phyloP scores from a whole-genome alignment of 768 basidiomycete species.

The Xerocomellus amylosporus region DNA sequence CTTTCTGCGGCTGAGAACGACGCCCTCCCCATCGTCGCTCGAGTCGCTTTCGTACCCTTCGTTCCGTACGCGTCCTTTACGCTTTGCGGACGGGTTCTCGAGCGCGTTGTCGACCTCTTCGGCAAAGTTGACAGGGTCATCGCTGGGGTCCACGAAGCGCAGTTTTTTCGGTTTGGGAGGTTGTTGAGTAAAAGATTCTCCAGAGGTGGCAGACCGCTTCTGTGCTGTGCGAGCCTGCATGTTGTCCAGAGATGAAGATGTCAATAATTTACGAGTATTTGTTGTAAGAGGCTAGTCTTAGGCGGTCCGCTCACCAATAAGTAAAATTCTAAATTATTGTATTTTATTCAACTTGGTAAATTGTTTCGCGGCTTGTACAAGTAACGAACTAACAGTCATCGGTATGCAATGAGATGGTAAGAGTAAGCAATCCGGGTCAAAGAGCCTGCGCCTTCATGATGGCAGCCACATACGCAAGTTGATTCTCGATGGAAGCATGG shows the following conservation, averaged over 20 bases:
- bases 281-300: neutral
- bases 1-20: conserved; percentile 76
- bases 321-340: no score
- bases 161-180: conserved; percentile 55
- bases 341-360: no score
- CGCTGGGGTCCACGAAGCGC: conserved; percentile 73
- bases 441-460: conserved; percentile 32
- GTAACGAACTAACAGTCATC: neutral
- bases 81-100: conserved; percentile 58
- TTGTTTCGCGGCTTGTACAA: neutral
- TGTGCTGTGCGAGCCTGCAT: conserved; percentile 41
- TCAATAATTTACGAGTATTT: conserved; percentile 25
- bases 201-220: conserved; percentile 42
- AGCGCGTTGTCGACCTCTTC: conserved; percentile 75
- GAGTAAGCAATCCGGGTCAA: neutral
- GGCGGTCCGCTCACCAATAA: neutral
- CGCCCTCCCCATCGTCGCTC: conserved; percentile 92
- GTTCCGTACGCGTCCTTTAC: conserved; percentile 73
- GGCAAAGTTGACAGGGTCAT: conserved; percentile 73
- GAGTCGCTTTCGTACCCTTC: conserved; percentile 95
- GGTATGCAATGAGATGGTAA: neutral
- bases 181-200: conserved; percentile 34
- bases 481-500: conserved; percentile 56
- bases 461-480: conserved; percentile 57
- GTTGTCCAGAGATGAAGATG: neutral